These are phyloP conservation scores for Pelargonium fulgidum DNA, from an alignment of 441 rosid genomes.

Conservation along the genomic window DNA sequence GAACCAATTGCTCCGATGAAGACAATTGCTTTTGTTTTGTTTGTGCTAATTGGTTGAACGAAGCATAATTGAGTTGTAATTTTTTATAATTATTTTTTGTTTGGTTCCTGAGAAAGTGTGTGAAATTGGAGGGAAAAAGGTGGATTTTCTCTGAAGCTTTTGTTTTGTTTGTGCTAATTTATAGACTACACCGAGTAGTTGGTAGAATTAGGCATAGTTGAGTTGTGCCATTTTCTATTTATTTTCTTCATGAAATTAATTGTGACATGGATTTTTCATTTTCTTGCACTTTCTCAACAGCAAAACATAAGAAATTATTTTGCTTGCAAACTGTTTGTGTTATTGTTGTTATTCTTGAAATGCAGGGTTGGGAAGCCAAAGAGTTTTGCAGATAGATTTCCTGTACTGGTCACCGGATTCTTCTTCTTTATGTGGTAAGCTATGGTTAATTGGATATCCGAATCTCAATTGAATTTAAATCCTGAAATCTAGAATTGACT, in stretches of 20 bases:
- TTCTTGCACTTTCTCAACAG: background rate
- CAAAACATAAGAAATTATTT: background rate
- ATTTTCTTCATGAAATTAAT: background rate
- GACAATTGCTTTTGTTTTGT: background rate
- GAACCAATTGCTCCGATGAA: too few species aligned
- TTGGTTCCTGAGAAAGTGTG: background rate
- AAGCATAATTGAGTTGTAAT: too few species aligned
- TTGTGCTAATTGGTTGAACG: too few species aligned
- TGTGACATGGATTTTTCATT: background rate
- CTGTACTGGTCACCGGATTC: background rate
- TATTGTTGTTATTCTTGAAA: background rate
- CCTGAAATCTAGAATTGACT: background rate
- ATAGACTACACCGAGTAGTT: too few species aligned
- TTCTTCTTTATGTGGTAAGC: constrained; percentile 5
- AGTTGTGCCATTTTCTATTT: too few species aligned
- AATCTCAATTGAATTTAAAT: background rate
- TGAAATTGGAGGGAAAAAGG: too few species aligned
- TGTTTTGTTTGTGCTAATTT: too few species aligned
- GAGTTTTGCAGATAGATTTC: background rate
- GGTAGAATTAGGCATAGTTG: too few species aligned
- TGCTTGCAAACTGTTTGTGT: background rate
- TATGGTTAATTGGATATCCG: background rate
- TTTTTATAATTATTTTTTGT: background rate
- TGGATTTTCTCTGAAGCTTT: too few species aligned
- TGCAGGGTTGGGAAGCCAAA: background rate